Evolutionary conservation across 257 asterid species (phyloP).

Genomic region (Thymus mandschuricus): DNA sequence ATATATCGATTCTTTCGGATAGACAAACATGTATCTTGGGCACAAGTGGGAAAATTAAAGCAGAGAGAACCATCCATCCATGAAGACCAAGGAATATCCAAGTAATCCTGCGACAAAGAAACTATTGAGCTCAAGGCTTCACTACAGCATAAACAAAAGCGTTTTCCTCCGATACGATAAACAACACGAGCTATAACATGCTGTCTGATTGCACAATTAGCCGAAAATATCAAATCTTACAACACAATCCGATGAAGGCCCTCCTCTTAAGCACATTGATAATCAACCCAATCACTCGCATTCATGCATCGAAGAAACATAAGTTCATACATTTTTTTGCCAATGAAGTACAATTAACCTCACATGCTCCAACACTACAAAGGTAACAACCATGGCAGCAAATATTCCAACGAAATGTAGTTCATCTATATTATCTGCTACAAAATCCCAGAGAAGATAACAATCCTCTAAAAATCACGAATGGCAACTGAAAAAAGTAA

Average conservation of each 20-base stretch:
- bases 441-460: neutral
- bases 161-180: slow-evolving; percentile 36
- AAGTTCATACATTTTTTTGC: neutral
- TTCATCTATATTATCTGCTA: neutral
- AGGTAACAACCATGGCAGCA: too few species aligned
- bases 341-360: neutral
- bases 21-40: slow-evolving; percentile 79
- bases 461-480: neutral
- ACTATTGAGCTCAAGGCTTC: slow-evolving; percentile 76
- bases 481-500: neutral
- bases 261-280: neutral
- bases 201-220: slow-evolving; percentile 6
- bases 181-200: slow-evolving; percentile 32
- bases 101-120: slow-evolving; percentile 98
- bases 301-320: slow-evolving; percentile 1
- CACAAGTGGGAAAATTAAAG: slow-evolving; percentile 86
- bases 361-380: neutral
- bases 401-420: neutral
- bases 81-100: slow-evolving; percentile 85
- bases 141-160: slow-evolving; percentile 39
- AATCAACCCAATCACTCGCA: slow-evolving; percentile 11
- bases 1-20: slow-evolving; percentile 75
- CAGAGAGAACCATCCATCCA: slow-evolving; percentile 90
- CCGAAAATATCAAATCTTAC: slow-evolving; percentile 7
- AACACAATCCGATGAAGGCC: neutral